A percentile compares a stretch with the other conserved stretches of the same genome.
Conservation (phyloP, 177 flowering plant species). For the Telopea speciosissima region DNA sequence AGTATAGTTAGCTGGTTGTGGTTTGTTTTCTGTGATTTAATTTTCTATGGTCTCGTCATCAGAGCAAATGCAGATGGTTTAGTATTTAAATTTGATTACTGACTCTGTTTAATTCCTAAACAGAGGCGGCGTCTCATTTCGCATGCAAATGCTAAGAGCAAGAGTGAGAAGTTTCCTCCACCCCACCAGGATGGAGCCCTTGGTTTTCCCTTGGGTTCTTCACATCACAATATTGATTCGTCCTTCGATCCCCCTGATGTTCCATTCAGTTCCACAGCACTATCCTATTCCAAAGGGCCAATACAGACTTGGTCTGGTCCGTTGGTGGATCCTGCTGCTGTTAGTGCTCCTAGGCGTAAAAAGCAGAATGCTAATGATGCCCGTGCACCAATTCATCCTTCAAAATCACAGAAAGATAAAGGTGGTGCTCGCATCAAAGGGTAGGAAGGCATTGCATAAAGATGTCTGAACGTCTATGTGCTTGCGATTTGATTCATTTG, state of each 20-base stretch:
- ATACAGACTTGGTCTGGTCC: conserved; percentile 92
- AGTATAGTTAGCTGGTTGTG: neutral
- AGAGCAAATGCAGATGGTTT: neutral
- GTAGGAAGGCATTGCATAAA: conserved; percentile 4
- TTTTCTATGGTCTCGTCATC: neutral
- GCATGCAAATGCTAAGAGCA: conserved; percentile 89
- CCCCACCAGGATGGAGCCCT: conserved; percentile 91
- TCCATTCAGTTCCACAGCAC: conserved; percentile 62
- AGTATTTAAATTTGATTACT: neutral
- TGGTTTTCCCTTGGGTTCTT: conserved; percentile 68
- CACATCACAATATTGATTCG: conserved; percentile 56
- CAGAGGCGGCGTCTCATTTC: conserved; percentile 81
- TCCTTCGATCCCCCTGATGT: conserved; percentile 60
- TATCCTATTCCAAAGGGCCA: conserved; percentile 52
- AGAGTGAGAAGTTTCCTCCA: conserved; percentile 91
- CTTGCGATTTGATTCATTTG: neutral
- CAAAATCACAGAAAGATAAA: conserved; percentile 29
- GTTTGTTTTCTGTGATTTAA: neutral
- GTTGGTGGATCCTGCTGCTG: conserved; percentile 44
- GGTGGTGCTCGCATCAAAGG: conserved; percentile 22
- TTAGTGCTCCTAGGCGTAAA: conserved; percentile 48
- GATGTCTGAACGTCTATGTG: neutral
- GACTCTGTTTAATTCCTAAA: neutral
- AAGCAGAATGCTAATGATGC: conserved; percentile 31
- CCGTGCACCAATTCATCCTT: conserved; percentile 21